phyloP scores from a whole-genome alignment of 148 eudicot genomes.

The Cornus suecica region DNA sequence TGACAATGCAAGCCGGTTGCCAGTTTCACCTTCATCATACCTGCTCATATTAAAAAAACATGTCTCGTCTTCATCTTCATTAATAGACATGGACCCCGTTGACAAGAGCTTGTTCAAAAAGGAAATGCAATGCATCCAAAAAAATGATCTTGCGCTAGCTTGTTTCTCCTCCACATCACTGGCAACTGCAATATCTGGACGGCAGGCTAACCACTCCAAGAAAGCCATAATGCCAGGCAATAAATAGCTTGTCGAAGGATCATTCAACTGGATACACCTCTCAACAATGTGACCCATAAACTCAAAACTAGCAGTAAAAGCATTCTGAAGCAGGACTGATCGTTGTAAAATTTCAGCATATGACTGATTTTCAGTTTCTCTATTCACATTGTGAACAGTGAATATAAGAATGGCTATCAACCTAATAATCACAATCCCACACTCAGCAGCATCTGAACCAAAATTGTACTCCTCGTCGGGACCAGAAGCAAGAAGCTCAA shows the following conservation, averaged over 20 bases:
- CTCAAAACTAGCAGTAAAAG: slow-evolving; percentile 69
- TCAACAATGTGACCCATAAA: slow-evolving; percentile 72
- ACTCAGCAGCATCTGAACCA: slow-evolving; percentile 80
- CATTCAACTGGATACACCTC: slow-evolving; percentile 63
- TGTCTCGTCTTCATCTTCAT: slow-evolving; percentile 55
- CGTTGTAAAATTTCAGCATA: slow-evolving; percentile 91
- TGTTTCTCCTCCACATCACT: slow-evolving; percentile 67
- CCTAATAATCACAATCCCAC: slow-evolving; percentile 67
- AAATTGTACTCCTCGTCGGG: slow-evolving; percentile 56
- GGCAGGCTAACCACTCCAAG: slow-evolving; percentile 93
- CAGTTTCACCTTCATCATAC: slow-evolving; percentile 78
- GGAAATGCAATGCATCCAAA: slow-evolving; percentile 68
- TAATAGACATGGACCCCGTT: slow-evolving; percentile 32
- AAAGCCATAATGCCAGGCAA: slow-evolving; percentile 84
- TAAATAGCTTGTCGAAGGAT: slow-evolving; percentile 71
- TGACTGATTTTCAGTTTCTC: slow-evolving; percentile 83
- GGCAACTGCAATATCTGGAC: slow-evolving; percentile 57
- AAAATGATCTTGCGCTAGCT: slow-evolving; percentile 56
- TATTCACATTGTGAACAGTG: slow-evolving; percentile 77
- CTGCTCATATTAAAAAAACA: slow-evolving; percentile 67
- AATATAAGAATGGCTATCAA: slow-evolving; percentile 72
- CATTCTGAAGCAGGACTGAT: slow-evolving; percentile 77
- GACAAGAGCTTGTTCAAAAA: slow-evolving; percentile 66
- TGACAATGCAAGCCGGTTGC: slow-evolving; percentile 66
- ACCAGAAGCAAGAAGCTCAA: slow-evolving; percentile 72